A percentile compares a stretch with the other conserved stretches of the same genome.
These are phyloP conservation scores for Mortierella sp. DNA, from an alignment of 371 early-diverging fungal genomes.

Conservation along the genomic window DNA sequence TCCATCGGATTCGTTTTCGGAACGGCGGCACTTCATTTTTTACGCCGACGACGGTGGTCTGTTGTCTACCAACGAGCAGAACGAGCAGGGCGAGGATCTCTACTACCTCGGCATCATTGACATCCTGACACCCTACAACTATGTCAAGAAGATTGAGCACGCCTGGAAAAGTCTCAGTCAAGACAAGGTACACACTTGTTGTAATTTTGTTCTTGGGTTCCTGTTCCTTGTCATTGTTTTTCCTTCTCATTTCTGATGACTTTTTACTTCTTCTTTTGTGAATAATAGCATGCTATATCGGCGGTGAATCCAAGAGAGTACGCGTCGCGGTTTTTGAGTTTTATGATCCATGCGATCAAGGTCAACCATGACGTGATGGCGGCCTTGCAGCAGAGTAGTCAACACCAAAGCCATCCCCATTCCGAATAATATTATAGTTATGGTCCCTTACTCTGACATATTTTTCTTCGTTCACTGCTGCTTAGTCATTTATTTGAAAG, in stretches of 20 bases:
- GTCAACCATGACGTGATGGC: slow-evolving; percentile 50
- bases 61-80: slow-evolving; percentile 78
- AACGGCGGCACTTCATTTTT: slow-evolving; percentile 80
- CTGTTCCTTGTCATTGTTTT: background rate
- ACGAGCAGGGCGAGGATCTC: slow-evolving; percentile 75
- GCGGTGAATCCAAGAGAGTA: slow-evolving; percentile 92
- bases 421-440: slow-evolving; percentile 32
- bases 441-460: background rate
- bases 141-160: slow-evolving; percentile 88
- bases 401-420: slow-evolving; percentile 36
- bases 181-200: slow-evolving; percentile 60
- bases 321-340: slow-evolving; percentile 87
- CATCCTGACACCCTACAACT: slow-evolving; percentile 93
- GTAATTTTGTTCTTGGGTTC: background rate
- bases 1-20: slow-evolving; percentile 63
- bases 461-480: background rate
- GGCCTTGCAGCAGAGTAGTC: slow-evolving; percentile 27
- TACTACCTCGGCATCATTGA: slow-evolving; percentile 97
- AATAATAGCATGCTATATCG: slow-evolving; percentile 74
- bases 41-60: slow-evolving; percentile 95
- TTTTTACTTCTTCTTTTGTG: background rate
- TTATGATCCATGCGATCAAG: slow-evolving; percentile 70
- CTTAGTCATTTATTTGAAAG: too few species aligned
- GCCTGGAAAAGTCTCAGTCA: slow-evolving; percentile 85
- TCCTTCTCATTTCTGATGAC: background rate